Conservation (phyloP, 495 filamentous ascomycete species). For the Jackrogersella minutella region DNA sequence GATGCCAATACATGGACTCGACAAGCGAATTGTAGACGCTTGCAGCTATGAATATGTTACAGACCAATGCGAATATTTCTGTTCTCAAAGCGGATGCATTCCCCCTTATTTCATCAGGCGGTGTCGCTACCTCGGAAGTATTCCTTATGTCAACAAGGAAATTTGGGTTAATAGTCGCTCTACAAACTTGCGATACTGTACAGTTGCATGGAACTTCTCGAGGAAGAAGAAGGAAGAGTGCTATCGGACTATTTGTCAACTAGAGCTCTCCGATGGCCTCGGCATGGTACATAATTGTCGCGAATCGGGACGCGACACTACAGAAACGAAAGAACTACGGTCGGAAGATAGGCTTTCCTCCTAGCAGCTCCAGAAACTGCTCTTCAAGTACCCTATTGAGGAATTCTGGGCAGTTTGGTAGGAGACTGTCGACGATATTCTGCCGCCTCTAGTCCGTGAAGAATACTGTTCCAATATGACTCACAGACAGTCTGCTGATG, state of each 20-base stretch:
- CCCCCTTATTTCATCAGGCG: background rate
- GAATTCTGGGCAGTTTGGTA: constrained; percentile 13
- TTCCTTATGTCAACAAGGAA: background rate
- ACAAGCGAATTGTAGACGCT: background rate
- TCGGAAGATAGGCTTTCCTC: background rate
- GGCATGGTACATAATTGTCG: constrained; percentile 10
- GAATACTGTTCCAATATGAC: background rate
- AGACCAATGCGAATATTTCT: constrained; percentile 5
- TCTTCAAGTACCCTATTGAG: background rate
- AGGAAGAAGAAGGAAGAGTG: constrained; percentile 1
- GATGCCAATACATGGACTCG: background rate
- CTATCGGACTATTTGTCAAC: background rate
- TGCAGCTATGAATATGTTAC: background rate
- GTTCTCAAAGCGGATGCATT: background rate
- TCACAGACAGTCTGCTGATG: too few species aligned
- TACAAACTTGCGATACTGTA: background rate
- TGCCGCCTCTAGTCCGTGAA: background rate
- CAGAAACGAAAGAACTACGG: background rate
- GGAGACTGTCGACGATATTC: background rate
- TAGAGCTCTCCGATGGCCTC: constrained; percentile 9
- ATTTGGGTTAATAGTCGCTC: background rate
- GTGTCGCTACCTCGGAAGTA: background rate
- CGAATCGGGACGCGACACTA: background rate
- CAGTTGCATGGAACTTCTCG: background rate
- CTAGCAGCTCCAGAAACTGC: background rate